Evolutionary conservation across 805 yeast species (phyloP).

Genomic region (Candida silvicultrix): DNA sequence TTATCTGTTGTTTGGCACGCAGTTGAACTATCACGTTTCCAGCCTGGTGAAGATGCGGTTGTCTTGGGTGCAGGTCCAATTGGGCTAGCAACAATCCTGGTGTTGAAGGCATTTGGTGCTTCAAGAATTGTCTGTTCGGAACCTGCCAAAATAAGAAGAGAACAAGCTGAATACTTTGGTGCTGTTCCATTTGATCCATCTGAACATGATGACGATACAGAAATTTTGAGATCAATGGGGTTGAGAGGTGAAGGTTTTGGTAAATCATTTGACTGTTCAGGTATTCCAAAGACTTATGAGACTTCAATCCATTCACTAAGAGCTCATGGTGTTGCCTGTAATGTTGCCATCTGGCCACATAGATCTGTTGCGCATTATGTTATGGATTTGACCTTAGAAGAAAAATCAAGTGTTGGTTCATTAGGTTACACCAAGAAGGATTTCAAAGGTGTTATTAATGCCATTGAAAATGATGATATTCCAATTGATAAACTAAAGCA

Average conservation of each 20-base stretch:
- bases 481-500: slow-evolving; percentile 27
- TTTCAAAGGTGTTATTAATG: slow-evolving; percentile 35
- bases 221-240: slow-evolving; percentile 27
- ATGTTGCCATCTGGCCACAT: slow-evolving; percentile 46
- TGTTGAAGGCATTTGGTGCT: slow-evolving; percentile 42
- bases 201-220: slow-evolving; percentile 23
- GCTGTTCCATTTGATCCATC: slow-evolving; percentile 40
- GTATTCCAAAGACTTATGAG: slow-evolving; percentile 39
- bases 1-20: slow-evolving; percentile 58
- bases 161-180: slow-evolving; percentile 45
- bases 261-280: slow-evolving; percentile 48
- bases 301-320: slow-evolving; percentile 34
- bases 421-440: slow-evolving; percentile 38
- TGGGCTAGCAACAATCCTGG: slow-evolving; percentile 53
- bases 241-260: slow-evolving; percentile 41
- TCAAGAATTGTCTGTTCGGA: slow-evolving; percentile 52
- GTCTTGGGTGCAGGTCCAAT: slow-evolving; percentile 61
- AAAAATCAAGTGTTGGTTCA: slow-evolving; percentile 38
- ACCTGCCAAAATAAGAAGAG: slow-evolving; percentile 56
- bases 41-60: slow-evolving; percentile 39
- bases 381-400: slow-evolving; percentile 38
- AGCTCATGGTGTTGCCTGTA: slow-evolving; percentile 38
- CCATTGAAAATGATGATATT: slow-evolving; percentile 32
- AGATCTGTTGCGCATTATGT: slow-evolving; percentile 36
- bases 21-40: slow-evolving; percentile 35